These are phyloP conservation scores for Sambucus nigra DNA, from an alignment of 129 eudicot genomes.

Conservation along the genomic window DNA sequence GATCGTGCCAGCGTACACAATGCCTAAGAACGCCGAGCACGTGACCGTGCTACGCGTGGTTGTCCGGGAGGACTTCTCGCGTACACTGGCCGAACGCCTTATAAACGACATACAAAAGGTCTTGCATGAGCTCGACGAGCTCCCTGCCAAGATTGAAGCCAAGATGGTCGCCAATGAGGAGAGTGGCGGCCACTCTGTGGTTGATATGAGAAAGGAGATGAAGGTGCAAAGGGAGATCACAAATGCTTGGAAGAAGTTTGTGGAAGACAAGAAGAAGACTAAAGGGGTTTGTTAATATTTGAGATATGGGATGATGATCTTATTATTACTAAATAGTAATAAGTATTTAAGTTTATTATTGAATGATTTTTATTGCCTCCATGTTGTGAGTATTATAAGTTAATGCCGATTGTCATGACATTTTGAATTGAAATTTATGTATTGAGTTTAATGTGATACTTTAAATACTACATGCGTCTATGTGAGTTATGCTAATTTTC, in stretches of 20 bases:
- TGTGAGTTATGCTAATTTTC: no score
- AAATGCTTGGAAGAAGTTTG: slow-evolving; percentile 71
- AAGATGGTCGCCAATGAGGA: slow-evolving; percentile 28
- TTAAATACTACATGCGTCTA: no score
- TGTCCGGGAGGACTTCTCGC: slow-evolving; percentile 69
- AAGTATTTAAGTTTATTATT: no score
- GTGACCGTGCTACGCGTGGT: slow-evolving; percentile 74
- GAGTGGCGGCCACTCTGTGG: slow-evolving; percentile 3
- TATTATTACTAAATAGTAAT: no score
- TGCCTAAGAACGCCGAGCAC: slow-evolving; percentile 78
- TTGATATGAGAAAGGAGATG: slow-evolving; percentile 23
- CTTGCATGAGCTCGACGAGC: slow-evolving; percentile 54
- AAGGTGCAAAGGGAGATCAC: slow-evolving; percentile 59
- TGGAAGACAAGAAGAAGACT: slow-evolving; percentile 68
- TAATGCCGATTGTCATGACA: no score
- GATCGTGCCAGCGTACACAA: slow-evolving; percentile 94
- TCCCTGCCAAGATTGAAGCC: slow-evolving; percentile 42
- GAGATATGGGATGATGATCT: background rate
- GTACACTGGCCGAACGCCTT: slow-evolving; percentile 74
- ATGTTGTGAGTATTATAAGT: no score
- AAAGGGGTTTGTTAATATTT: slow-evolving; percentile 51
- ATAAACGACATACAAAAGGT: slow-evolving; percentile 55
- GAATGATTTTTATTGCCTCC: no score
- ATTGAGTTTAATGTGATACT: no score
- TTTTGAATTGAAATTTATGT: no score